These are phyloP conservation scores for Pyrus bretschneideri DNA, from an alignment of 306 rosid genomes.

Conservation along the genomic window DNA sequence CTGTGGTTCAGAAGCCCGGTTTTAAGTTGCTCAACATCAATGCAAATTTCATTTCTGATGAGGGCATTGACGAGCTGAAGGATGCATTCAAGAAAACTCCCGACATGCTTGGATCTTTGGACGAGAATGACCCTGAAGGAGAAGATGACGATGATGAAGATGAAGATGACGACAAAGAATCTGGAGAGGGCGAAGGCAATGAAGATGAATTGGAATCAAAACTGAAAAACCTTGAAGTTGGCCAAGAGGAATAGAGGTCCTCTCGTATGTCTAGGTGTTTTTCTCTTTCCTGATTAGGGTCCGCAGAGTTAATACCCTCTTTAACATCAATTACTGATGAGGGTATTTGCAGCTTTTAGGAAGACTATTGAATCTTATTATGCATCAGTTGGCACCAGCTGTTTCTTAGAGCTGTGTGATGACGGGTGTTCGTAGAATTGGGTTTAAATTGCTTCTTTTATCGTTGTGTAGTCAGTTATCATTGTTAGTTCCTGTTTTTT, in stretches of 20 bases:
- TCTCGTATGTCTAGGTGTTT: not conserved
- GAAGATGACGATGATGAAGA: conserved; percentile 40
- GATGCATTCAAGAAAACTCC: conserved; percentile 55
- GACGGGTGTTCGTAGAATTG: conserved; percentile 3
- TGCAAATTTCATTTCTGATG: conserved; percentile 75
- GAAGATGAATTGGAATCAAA: conserved; percentile 62
- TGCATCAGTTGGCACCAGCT: not conserved
- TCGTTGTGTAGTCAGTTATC: not conserved
- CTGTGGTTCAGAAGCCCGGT: conserved; percentile 55
- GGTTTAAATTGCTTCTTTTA: not conserved
- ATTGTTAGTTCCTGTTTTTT: not conserved
- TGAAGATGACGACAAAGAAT: conserved; percentile 35
- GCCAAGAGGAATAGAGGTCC: conserved; percentile 20
- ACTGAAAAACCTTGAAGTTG: conserved; percentile 77
- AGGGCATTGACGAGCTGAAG: conserved; percentile 68
- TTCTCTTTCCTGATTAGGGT: not conserved
- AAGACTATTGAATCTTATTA: conserved; percentile 1
- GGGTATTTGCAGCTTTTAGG: conserved; percentile 10
- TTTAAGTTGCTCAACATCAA: conserved; percentile 62
- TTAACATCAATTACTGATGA: conserved; percentile 10
- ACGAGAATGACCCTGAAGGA: conserved; percentile 89
- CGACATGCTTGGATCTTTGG: conserved; percentile 55
- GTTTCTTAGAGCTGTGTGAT: conserved; percentile 1
- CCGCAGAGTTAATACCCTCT: not conserved
- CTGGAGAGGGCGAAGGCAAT: conserved; percentile 35